Evolutionary conservation across 2,329 filamentous ascomycete species (phyloP).

Genomic region (Aspergillus terreus): DNA sequence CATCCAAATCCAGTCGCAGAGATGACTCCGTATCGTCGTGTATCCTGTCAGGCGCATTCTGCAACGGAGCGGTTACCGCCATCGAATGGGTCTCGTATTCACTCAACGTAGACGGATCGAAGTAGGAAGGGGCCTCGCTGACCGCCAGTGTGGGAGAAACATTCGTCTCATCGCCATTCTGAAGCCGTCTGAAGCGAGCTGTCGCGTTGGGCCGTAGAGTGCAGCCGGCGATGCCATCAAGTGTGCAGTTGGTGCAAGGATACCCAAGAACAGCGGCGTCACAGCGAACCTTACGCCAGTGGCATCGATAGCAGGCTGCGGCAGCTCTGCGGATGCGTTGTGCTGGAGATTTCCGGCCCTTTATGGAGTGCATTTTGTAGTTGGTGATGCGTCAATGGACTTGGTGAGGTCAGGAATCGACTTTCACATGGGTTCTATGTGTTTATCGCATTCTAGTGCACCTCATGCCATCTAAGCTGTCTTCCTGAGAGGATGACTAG

Average conservation of each 20-base stretch:
- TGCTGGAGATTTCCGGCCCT: not conserved
- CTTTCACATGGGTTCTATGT: too few species aligned
- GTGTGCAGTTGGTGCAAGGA: conserved; percentile 52
- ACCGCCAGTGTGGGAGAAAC: not conserved
- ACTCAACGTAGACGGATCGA: too few species aligned
- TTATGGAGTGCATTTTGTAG: conserved; percentile 5
- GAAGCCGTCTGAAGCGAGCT: conserved; percentile 3
- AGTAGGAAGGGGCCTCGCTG: too few species aligned
- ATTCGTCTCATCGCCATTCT: conserved; percentile 21
- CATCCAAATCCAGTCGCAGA: conserved; percentile 15
- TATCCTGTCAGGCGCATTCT: too few species aligned
- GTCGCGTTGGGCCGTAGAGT: conserved; percentile 29
- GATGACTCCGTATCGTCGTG: too few species aligned
- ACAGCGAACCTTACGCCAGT: conserved; percentile 30
- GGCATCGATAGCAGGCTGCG: conserved; percentile 31
- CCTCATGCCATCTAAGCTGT: too few species aligned
- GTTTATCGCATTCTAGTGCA: too few species aligned
- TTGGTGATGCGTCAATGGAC: not conserved
- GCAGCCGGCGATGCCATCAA: conserved; percentile 43
- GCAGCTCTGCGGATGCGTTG: conserved; percentile 25
- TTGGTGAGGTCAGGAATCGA: too few species aligned
- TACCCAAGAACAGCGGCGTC: conserved; percentile 27
- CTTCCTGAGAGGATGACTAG: too few species aligned
- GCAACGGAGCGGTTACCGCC: conserved; percentile 23
- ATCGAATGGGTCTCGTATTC: conserved; percentile 40